These are phyloP conservation scores for Penicillium capsulatum DNA, from an alignment of 2,329 filamentous ascomycete genomes.

Conservation along the genomic window DNA sequence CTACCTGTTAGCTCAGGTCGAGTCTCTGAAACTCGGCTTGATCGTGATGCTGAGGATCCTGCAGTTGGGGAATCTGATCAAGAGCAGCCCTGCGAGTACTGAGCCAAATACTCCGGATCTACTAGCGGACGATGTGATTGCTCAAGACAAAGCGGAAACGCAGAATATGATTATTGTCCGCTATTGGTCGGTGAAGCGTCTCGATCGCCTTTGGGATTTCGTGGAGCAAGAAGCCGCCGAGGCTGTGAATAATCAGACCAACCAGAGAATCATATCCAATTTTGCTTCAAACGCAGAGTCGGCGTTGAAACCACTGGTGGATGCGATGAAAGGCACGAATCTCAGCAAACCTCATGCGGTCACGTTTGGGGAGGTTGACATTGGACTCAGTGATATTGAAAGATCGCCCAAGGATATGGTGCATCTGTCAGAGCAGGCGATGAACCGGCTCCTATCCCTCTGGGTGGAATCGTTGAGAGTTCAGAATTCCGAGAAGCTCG, in stretches of 20 bases:
- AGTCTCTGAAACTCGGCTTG: slow-evolving; percentile 40
- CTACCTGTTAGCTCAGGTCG: slow-evolving; percentile 41
- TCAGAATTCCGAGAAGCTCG: slow-evolving; percentile 5
- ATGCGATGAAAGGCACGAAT: slow-evolving; percentile 14
- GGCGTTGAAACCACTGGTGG: slow-evolving; percentile 11
- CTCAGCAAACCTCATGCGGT: slow-evolving; percentile 27
- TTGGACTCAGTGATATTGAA: slow-evolving; percentile 31
- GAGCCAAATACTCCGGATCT: slow-evolving; percentile 4
- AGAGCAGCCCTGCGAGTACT: slow-evolving; percentile 22
- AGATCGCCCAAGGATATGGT: slow-evolving; percentile 39
- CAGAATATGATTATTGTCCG: slow-evolving; percentile 45
- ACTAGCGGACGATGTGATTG: slow-evolving; percentile 30
- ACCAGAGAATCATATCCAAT: slow-evolving; percentile 17
- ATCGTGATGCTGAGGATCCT: slow-evolving; percentile 39
- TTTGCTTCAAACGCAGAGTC: slow-evolving; percentile 15
- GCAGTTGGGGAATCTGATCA: slow-evolving; percentile 36
- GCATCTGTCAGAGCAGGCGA: slow-evolving; percentile 32
- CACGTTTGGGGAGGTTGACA: slow-evolving; percentile 34
- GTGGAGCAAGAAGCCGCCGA: slow-evolving; percentile 35
- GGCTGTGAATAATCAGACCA: slow-evolving; percentile 19
- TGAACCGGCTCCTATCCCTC: slow-evolving; percentile 30
- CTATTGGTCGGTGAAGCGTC: slow-evolving; percentile 39
- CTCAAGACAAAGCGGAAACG: slow-evolving; percentile 40
- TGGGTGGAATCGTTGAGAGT: slow-evolving; percentile 22
- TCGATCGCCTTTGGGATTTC: slow-evolving; percentile 36